Evolutionary conservation across 2,329 filamentous ascomycete species (phyloP).

Genomic region (Cladosporium austrohemisphaericum): DNA sequence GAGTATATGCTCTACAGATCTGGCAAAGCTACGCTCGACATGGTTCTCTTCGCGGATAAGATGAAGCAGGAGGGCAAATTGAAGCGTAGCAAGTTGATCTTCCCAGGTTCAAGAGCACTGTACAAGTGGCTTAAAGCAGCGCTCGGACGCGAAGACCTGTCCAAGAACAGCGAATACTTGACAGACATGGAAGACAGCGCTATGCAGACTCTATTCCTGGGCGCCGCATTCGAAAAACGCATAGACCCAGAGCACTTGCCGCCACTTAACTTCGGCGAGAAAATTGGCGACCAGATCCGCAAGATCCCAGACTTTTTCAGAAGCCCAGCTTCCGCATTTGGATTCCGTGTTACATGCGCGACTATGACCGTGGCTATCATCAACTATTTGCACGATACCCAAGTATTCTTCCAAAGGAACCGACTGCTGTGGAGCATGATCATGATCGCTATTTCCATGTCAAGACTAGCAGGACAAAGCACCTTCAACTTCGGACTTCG

Average conservation of each 20-base stretch:
- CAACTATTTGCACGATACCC: slow-evolving; percentile 59
- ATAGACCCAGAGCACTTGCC: slow-evolving; percentile 74
- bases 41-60: slow-evolving; percentile 65
- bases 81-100: slow-evolving; percentile 59
- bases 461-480: slow-evolving; percentile 63
- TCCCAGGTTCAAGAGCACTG: slow-evolving; percentile 59
- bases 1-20: slow-evolving; percentile 62
- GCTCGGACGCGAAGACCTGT: slow-evolving; percentile 52
- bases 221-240: slow-evolving; percentile 58
- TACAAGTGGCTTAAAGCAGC: slow-evolving; percentile 61
- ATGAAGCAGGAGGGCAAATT: slow-evolving; percentile 63
- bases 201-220: slow-evolving; percentile 58
- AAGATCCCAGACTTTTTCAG: slow-evolving; percentile 57
- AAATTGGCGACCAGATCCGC: slow-evolving; percentile 59
- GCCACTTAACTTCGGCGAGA: slow-evolving; percentile 56
- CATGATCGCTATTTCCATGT: slow-evolving; percentile 67
- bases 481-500: slow-evolving; percentile 65
- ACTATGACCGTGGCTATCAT: slow-evolving; percentile 69
- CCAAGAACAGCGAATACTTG: slow-evolving; percentile 52
- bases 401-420: slow-evolving; percentile 65
- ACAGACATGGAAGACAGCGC: slow-evolving; percentile 55
- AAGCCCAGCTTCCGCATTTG: slow-evolving; percentile 64
- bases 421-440: slow-evolving; percentile 75
- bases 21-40: slow-evolving; percentile 57
- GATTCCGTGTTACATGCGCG: slow-evolving; percentile 66